These are phyloP conservation scores for Boletus coccyginus DNA, from an alignment of 768 basidiomycete species.

Conservation along the genomic window DNA sequence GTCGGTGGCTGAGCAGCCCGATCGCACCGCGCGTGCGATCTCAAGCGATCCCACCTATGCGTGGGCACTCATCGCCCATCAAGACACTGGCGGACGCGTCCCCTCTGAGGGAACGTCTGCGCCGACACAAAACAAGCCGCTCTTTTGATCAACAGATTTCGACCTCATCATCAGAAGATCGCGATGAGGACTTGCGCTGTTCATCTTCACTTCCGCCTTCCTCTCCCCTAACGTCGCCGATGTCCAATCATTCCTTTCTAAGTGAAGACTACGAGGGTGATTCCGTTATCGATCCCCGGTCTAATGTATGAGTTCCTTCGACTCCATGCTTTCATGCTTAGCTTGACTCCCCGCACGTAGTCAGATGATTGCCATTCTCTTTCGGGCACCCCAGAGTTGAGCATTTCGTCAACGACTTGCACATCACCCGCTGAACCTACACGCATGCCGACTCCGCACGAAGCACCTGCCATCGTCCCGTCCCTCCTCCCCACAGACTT, in stretches of 20 bases:
- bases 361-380: slow-evolving; percentile 5
- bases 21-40: slow-evolving; percentile 28
- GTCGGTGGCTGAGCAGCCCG: slow-evolving; percentile 55
- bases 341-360: slow-evolving; percentile 9
- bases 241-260: slow-evolving; percentile 37
- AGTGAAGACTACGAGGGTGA: slow-evolving; percentile 20
- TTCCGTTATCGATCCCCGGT: slow-evolving; percentile 6
- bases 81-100: slow-evolving; percentile 7
- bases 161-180: slow-evolving; percentile 1
- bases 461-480: neutral
- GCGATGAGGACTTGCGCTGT: slow-evolving; percentile 18
- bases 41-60: slow-evolving; percentile 9
- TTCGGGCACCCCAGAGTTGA: slow-evolving; percentile 10
- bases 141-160: neutral
- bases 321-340: neutral
- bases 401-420: slow-evolving; percentile 7
- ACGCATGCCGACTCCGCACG: neutral
- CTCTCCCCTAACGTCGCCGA: slow-evolving; percentile 45
- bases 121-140: neutral
- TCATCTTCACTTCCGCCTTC: slow-evolving; percentile 36
- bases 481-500: neutral
- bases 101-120: slow-evolving; percentile 1
- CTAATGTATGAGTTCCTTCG: slow-evolving; percentile 31
- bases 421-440: slow-evolving; percentile 11
- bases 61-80: slow-evolving; percentile 25